These are phyloP conservation scores for Avena sativa DNA, from an alignment of 176 grass and related monocot species.

Conservation along the genomic window DNA sequence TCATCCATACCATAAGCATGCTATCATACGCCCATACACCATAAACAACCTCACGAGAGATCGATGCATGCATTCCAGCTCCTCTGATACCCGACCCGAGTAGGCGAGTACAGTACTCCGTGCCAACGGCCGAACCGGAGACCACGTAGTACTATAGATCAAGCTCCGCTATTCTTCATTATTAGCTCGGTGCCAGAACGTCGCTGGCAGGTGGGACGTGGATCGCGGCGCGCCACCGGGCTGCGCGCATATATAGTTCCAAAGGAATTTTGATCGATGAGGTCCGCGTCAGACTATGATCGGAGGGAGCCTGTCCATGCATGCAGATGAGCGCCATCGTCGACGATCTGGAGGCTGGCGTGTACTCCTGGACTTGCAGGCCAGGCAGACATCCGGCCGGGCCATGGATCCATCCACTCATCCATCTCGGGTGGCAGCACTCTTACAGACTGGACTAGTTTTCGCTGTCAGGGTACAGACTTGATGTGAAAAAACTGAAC, in stretches of 20 bases:
- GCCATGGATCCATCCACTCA: neutral
- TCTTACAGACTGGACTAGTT: neutral
- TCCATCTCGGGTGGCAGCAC: neutral
- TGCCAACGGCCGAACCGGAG: neutral
- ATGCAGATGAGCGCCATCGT: conserved; percentile 5
- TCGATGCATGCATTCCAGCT: neutral
- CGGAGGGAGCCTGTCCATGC: neutral
- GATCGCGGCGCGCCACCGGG: neutral
- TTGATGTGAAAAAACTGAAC: neutral
- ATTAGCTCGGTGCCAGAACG: neutral
- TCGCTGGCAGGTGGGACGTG: neutral
- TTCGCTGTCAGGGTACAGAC: neutral
- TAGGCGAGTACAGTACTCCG: too few species aligned
- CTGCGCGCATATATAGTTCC: neutral
- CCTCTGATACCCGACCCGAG: neutral
- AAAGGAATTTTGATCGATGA: neutral
- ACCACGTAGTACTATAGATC: neutral
- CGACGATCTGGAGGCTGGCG: neutral
- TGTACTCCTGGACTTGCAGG: neutral
- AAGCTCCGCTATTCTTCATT: neutral
- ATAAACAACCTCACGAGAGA: neutral
- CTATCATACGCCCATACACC: neutral
- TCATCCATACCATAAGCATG: neutral
- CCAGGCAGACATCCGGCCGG: neutral
- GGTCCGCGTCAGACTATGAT: neutral